A percentile compares a stretch with the other conserved stretches of the same genome.
Conservation (phyloP, 306 rosid species). For the Morella rubra region DNA sequence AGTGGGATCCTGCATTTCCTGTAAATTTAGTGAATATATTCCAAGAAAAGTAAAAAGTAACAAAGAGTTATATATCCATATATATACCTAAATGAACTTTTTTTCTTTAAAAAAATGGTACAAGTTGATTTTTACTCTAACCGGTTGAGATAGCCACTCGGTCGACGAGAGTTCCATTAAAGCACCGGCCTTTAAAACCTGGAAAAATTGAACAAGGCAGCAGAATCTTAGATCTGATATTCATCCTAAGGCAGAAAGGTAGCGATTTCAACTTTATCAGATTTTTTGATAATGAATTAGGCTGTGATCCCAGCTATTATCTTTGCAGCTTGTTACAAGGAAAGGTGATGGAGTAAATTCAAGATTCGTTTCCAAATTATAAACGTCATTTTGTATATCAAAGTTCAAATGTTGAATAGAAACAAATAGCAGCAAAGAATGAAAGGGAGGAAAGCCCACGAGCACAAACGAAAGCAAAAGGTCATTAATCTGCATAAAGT, state of each 20-base stretch:
- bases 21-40: not conserved
- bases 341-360: too few species aligned
- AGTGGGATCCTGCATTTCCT: slow-evolving; percentile 32
- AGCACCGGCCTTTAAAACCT: not conserved
- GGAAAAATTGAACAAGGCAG: not conserved
- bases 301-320: not conserved
- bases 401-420: not conserved
- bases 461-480: not conserved
- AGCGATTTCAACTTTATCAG: not conserved
- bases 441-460: not conserved
- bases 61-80: not conserved
- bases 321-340: not conserved
- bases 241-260: not conserved
- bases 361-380: too few species aligned
- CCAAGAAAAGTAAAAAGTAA: not conserved
- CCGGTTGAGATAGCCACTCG: slow-evolving; percentile 38
- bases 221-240: not conserved
- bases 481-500: not conserved
- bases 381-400: not conserved
- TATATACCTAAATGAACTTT: not conserved
- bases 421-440: not conserved
- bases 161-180: slow-evolving; percentile 35
- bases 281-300: not conserved
- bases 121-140: not conserved
- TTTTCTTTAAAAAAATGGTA: not conserved